These are phyloP conservation scores for Myxozyma melibiosi DNA, from an alignment of 805 yeast genomes.

Conservation along the genomic window DNA sequence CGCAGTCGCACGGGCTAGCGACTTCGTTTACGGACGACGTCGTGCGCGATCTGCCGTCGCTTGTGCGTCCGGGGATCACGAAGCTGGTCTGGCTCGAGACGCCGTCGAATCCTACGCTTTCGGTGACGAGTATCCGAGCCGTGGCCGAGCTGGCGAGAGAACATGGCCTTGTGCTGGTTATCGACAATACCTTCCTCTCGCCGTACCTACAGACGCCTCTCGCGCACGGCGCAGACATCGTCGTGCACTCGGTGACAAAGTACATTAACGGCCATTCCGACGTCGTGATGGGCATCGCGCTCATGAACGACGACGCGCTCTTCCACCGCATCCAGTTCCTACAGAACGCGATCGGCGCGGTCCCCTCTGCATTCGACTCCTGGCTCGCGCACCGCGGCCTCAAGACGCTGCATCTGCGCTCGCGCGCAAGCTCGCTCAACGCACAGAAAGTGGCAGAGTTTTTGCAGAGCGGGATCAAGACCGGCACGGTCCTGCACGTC, in stretches of 20 bases:
- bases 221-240: slow-evolving; percentile 80
- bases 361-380: slow-evolving; percentile 87
- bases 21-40: slow-evolving; percentile 69
- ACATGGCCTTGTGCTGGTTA: slow-evolving; percentile 59
- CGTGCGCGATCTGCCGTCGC: slow-evolving; percentile 56
- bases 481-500: slow-evolving; percentile 61
- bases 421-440: slow-evolving; percentile 62
- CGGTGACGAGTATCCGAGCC: slow-evolving; percentile 70
- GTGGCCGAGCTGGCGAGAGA: slow-evolving; percentile 59
- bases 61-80: slow-evolving; percentile 56
- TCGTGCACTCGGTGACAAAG: slow-evolving; percentile 86
- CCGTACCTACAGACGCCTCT: slow-evolving; percentile 88
- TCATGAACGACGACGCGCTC: slow-evolving; percentile 62
- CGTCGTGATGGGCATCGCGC: slow-evolving; percentile 83
- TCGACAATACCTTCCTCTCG: slow-evolving; percentile 85
- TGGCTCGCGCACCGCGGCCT: slow-evolving; percentile 94
- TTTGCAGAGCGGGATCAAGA: slow-evolving; percentile 46
- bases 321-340: slow-evolving; percentile 70
- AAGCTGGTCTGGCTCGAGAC: slow-evolving; percentile 84
- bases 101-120: slow-evolving; percentile 85
- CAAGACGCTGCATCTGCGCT: slow-evolving; percentile 82
- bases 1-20: slow-evolving; percentile 72
- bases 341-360: slow-evolving; percentile 86
- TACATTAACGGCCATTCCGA: slow-evolving; percentile 92
- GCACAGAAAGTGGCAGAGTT: slow-evolving; percentile 73